Evolutionary conservation across 306 rosid species (phyloP), one percentile per base, ranked within the genome.

Genomic region (Lupinus albus): DNA sequence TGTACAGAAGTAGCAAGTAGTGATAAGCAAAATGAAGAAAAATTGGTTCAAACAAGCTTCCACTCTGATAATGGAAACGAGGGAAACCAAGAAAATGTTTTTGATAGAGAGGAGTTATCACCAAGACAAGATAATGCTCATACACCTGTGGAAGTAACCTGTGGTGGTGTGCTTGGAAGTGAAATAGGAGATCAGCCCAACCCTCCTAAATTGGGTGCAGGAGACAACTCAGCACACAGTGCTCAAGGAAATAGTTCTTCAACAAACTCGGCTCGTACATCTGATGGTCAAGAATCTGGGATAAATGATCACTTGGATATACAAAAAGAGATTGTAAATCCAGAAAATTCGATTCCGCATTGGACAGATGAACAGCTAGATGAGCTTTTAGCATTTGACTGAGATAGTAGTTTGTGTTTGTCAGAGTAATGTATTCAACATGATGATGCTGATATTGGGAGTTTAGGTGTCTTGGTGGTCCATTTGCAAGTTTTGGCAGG

Each of bases 321-420:
- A 15, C 66, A 52, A 67, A 32, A 12, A 38, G 73, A 73, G 61
- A 49, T 64, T 28, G 56, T 11, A 57, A 77, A 74, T 77, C 52
- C 71, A 25, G 67, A 11, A 60, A 44, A 73, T 46, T 71, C 83
- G 13, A 68, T 83, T 57, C 93, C 87, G 1, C 80, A 80, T 44
- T 89, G 95, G 92, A 93, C 98, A 28, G 93, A 89, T 41, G 98
- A 92, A 73, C 89, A 92, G 79, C 84, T 89, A 64, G 88, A 93
- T 71, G 84, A 74, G 75, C 90, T 86, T 56, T 80, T 82, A 18
- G 86, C 70, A 9, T 84, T 84, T 66, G 91, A 87, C 71, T 89
- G 83, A 89, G 71, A 59, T 46, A 5, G 1, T 16, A 7, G 25
- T 20, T 20, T 20, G 1, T 20, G 25, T 20, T 3, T n/a, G n/a